A percentile compares a stretch with the other conserved stretches of the same genome.
These are phyloP conservation scores for barrel medic (Medicago truncatula) DNA, from an alignment of 306 rosid species.

Conservation along the genomic window MtrunA17r5.0-ANR NC_053045.1:48082001-48082500, in stretches of 20 bases:
- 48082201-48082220: slow-evolving; percentile 87
- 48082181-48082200: slow-evolving; percentile 97
- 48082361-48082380: slow-evolving; percentile 61
- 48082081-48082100: slow-evolving; percentile 55
- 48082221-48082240: slow-evolving; percentile 86
- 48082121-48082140: slow-evolving; percentile 31
- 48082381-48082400: slow-evolving; percentile 56
- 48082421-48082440: slow-evolving; percentile 55
- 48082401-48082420: slow-evolving; percentile 63
- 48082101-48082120: slow-evolving; percentile 36
- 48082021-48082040: slow-evolving; percentile 57
- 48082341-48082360: slow-evolving; percentile 66
- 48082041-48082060: slow-evolving; percentile 32
- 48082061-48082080: slow-evolving; percentile 33
- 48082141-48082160: slow-evolving; percentile 39
- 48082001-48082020: slow-evolving; percentile 52
- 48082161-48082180: slow-evolving; percentile 75
- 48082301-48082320: slow-evolving; percentile 58
- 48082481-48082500: slow-evolving; percentile 31
- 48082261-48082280: slow-evolving; percentile 71
- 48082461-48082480: slow-evolving; percentile 48
- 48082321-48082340: slow-evolving; percentile 57
- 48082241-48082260: slow-evolving; percentile 82
- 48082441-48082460: slow-evolving; percentile 62
- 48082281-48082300: slow-evolving; percentile 72